Evolutionary conservation across 2,329 filamentous ascomycete genomes (phyloP), one percentile per base, ranked within the genome.

Genomic region (Claviceps cyperi): DNA sequence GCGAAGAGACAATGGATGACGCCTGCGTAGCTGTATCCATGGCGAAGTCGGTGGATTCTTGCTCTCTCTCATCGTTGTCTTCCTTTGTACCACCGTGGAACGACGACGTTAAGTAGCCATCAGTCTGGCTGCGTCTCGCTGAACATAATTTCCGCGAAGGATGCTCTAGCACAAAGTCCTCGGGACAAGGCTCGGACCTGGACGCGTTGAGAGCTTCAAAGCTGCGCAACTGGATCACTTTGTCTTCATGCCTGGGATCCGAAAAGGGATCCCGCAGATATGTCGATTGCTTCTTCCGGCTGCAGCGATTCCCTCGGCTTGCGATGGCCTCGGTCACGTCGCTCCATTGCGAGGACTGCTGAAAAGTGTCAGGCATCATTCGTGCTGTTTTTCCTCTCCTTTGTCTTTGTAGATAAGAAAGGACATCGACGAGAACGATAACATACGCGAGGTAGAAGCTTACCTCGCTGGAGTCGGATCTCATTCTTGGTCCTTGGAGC

Each of bases 21-120:
- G 41, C 37, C 19, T 17, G 32, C n/a, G 39, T 37, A 17, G 46
- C 41, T 1, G 51, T 52, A 22, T 55, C 58, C 62, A 61, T 64
- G 21, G 63, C 60, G 2, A 62, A 64, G 46, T 48, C 47, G 4
- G 54, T 24, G 19, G 52, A 54, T 19, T 57, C 49, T 21, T 54
- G 54, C 17, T 62, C 58, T 15, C 56, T 54, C n/a, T 57, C 50
- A n/a, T 54, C 55, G n/a, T 61, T 14, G 7, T 57, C 55, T 17
- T 57, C 50, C n/a, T 54, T 54, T 22, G 60, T 58, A 14, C 55
- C 51, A 19, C 52, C 53, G 2, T 48, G 49, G 1, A 50, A 36
- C 28, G 47, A 38, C 17, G 50, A 17, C 32, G 36, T 36, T 5
- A 40, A 24, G 11, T 49, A 47, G 11, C 38, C 32, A 15, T 47